Evolutionary conservation across 192 early-diverging fungal species (phyloP).

Genomic region (Bifiguratus adelaidae): DNA sequence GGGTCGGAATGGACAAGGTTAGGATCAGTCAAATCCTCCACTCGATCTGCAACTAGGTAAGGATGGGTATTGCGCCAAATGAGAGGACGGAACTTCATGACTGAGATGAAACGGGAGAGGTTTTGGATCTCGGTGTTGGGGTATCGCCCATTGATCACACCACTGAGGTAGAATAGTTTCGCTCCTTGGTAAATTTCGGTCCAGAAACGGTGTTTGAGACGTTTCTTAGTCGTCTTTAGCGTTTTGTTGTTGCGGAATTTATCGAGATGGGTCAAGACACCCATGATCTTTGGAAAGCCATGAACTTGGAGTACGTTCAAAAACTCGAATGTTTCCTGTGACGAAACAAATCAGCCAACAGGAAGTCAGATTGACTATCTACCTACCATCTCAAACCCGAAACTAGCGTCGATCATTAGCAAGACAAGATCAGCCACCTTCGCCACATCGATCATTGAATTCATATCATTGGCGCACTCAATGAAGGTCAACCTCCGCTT

Average conservation of each 20-base stretch:
- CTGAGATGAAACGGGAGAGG: conserved; percentile 93
- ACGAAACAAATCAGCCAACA: neutral
- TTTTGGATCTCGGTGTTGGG: conserved; percentile 91
- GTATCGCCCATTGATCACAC: conserved; percentile 90
- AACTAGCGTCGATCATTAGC: conserved; percentile 91
- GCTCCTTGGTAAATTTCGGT: conserved; percentile 99
- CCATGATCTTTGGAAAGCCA: conserved; percentile 97
- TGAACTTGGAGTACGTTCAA: conserved; percentile 95
- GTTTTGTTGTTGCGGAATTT: conserved; percentile 91
- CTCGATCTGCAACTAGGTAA: conserved; percentile 93
- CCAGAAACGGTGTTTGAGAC: conserved; percentile 98
- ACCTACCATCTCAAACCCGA: conserved; percentile 93
- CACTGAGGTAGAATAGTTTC: conserved; percentile 96
- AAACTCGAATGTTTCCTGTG: conserved; percentile 95
- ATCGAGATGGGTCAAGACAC: conserved; percentile 93
- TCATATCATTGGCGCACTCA: conserved; percentile 94
- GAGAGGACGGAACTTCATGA: conserved; percentile 95
- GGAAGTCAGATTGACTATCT: neutral
- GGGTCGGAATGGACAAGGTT: conserved; percentile 69
- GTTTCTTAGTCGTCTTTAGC: conserved; percentile 81
- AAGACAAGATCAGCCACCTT: conserved; percentile 96
- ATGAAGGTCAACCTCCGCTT: conserved; percentile 93
- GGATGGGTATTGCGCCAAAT: conserved; percentile 96
- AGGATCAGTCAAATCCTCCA: conserved; percentile 95
- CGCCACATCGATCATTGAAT: conserved; percentile 94